Evolutionary conservation across 768 basidiomycete genomes (phyloP).

Genomic region (Termitomyces sp.): DNA sequence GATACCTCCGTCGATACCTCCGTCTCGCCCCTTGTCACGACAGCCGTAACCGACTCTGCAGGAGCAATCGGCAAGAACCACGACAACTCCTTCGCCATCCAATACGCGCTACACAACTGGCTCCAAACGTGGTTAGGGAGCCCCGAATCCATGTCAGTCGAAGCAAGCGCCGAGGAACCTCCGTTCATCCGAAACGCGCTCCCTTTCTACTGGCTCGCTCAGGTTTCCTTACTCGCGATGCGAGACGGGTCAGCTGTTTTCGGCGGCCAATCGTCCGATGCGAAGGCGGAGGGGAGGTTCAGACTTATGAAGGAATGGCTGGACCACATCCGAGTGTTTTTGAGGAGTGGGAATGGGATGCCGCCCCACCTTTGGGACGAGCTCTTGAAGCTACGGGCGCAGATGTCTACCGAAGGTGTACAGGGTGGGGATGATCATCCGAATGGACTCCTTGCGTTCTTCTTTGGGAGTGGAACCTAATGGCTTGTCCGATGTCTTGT

Average conservation of each 20-base stretch:
- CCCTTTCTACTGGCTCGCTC: constrained; percentile 64
- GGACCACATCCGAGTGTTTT: constrained; percentile 43
- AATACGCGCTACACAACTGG: constrained; percentile 60
- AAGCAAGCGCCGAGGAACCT: constrained; percentile 26
- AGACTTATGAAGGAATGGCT: constrained; percentile 51
- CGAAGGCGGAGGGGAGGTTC: constrained; percentile 33
- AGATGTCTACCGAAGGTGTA: constrained; percentile 19
- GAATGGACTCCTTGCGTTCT: constrained; percentile 26
- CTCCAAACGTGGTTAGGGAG: constrained; percentile 51
- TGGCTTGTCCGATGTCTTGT: no score
- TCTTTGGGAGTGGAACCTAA: constrained; percentile 1
- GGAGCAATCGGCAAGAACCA: neutral
- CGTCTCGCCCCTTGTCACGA: neutral
- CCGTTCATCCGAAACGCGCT: constrained; percentile 45
- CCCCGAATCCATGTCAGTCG: constrained; percentile 31
- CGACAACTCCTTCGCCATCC: constrained; percentile 30
- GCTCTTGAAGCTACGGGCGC: constrained; percentile 38
- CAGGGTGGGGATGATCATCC: constrained; percentile 15
- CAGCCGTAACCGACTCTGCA: neutral
- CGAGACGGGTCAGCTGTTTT: constrained; percentile 41
- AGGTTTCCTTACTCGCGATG: constrained; percentile 50
- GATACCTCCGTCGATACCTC: constrained; percentile 10
- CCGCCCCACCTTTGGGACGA: constrained; percentile 49
- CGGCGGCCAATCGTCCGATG: neutral
- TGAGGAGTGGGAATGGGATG: constrained; percentile 38